These are phyloP conservation scores for Auriscalpium microsporum DNA, from an alignment of 768 basidiomycete species.

Conservation along the genomic window DNA sequence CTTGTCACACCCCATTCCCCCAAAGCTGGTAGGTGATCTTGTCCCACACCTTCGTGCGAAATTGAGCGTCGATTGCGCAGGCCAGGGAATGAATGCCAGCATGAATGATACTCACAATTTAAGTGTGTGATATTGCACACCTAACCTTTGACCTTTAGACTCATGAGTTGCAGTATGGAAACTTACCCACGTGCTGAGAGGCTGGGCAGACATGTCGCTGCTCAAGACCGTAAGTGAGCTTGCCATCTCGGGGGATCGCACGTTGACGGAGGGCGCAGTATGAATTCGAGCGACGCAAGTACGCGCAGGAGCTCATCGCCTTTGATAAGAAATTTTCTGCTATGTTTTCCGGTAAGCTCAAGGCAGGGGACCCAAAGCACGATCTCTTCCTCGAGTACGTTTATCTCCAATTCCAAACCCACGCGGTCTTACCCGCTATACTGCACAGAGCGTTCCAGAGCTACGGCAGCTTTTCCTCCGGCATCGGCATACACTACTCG, in stretches of 20 bases:
- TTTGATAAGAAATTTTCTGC: slow-evolving; percentile 46
- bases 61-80: slow-evolving; percentile 25
- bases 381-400: slow-evolving; percentile 42
- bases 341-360: slow-evolving; percentile 47
- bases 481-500: slow-evolving; percentile 41
- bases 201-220: slow-evolving; percentile 36
- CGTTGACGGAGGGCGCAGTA: slow-evolving; percentile 26
- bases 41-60: background rate
- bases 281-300: slow-evolving; percentile 44
- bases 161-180: slow-evolving; percentile 36
- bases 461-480: slow-evolving; percentile 39
- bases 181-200: slow-evolving; percentile 39
- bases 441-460: slow-evolving; percentile 33
- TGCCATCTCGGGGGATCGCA: background rate
- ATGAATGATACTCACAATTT: slow-evolving; percentile 50
- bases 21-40: slow-evolving; percentile 27
- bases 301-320: slow-evolving; percentile 44
- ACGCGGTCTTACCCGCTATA: background rate
- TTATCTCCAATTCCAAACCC: background rate
- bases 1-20: slow-evolving; percentile 39
- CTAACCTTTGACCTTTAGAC: background rate
- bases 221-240: slow-evolving; percentile 35
- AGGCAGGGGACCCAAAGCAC: slow-evolving; percentile 26
- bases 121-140: slow-evolving; percentile 14
- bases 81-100: slow-evolving; percentile 47